Base-by-base conservation (phyloP, 495 filamentous ascomycete species). In the Penicillium waksmanii region DNA sequence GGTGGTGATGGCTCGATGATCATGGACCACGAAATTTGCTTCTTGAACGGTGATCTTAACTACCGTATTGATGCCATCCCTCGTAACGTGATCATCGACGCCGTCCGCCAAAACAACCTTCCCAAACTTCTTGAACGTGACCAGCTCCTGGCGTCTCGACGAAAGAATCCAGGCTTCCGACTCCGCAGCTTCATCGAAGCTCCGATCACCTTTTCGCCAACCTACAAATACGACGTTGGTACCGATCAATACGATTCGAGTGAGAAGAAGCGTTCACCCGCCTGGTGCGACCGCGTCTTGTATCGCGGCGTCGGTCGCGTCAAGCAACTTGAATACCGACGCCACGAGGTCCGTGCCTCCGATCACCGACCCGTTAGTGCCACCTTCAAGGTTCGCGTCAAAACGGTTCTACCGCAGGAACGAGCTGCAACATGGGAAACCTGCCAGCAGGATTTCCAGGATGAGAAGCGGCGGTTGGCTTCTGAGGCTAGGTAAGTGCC, bases 21-120 rank as follows among this genome's bases (percentile, higher is more conserved):
- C 51, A 84, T 97, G 51, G 95, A 98, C 64, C 94, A 98, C 65
- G 95, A 98, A 72, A 88, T 98, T 18, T 98, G 95, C 67, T 87
- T 98, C 51, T 74, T 97, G 18, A 97, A 98, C 68, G 95, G 95
- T 17, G 95, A 98, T 68, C 84, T 98, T 44, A 98, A 98, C 72
- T 98, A 98, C 75, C 93, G 95, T 42, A 98, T 98, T 66, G 95
- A 98, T 72, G 88, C 92, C n/a, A 96, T 97, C 82, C 87, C 89
- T 18, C 89, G 95, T 10, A 90, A 97, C 66, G 89, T 90, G 8
- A 93, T 98, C 36, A 89, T 98, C 51, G 87, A 87, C 55, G 91
- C 89, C 0, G 80, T 97, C 52, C 88, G 87, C 43, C 77, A 85
- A 48, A 87, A 87, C 60, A 96, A 97, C 64, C 81, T 98, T 3